Evolutionary conservation across 108 stramenopile genomes (phyloP).

Genomic region (Stephanodiscus minutulus): DNA sequence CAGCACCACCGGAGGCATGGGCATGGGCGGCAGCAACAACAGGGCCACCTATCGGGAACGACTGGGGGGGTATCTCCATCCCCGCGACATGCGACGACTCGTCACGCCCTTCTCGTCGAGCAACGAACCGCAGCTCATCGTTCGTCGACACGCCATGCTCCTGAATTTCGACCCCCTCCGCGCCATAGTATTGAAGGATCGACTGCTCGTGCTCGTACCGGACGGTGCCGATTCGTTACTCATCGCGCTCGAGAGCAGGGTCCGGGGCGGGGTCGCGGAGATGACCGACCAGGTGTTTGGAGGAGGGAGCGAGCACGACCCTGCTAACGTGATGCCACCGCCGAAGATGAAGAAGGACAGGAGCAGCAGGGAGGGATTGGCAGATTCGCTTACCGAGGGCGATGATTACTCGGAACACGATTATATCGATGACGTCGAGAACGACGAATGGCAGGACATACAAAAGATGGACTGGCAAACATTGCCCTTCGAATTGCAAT

Average conservation of each 20-base stretch:
- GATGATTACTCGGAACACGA: neutral
- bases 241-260: conserved; percentile 62
- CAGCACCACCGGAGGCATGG: too few relatives aligned
- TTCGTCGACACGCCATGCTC: conserved; percentile 85
- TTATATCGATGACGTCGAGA: neutral
- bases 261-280: conserved; percentile 61
- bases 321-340: neutral
- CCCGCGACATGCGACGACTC: conserved; percentile 89
- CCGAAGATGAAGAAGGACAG: conserved; percentile 2
- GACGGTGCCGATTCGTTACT: conserved; percentile 88
- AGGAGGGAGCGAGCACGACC: neutral
- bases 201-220: conserved; percentile 79
- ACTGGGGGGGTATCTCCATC: conserved; percentile 87
- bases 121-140: conserved; percentile 85
- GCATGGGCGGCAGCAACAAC: neutral
- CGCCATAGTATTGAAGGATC: conserved; percentile 79
- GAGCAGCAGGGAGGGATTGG: conserved; percentile 7
- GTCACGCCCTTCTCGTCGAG: conserved; percentile 89
- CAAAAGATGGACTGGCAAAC: conserved; percentile 65
- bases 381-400: conserved; percentile 4
- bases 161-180: conserved; percentile 88
- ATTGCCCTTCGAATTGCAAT: conserved; percentile 69
- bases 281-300: conserved; percentile 63
- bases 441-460: conserved; percentile 74
- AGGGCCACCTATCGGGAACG: conserved; percentile 59